Conservation (phyloP, 208 protist genomes). For the Naegleria lovaniensis region DNA sequence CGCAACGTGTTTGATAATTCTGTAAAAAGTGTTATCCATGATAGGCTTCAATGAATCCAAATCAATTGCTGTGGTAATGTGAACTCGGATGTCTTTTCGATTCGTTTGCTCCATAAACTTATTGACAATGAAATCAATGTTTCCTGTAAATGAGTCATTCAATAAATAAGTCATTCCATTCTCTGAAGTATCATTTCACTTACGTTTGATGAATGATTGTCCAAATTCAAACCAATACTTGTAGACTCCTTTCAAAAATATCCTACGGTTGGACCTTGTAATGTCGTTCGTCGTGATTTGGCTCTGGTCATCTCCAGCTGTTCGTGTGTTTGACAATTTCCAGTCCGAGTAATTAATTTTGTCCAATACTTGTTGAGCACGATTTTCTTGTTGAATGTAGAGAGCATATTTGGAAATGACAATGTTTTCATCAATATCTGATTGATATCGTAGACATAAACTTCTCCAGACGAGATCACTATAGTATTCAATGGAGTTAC, state of each 20-base stretch:
- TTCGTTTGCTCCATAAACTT: not conserved
- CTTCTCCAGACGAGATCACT: conserved; percentile 1
- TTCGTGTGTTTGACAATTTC: not conserved
- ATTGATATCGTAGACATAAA: not conserved
- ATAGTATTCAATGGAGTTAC: not conserved
- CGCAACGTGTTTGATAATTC: not conserved
- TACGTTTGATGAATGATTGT: not conserved
- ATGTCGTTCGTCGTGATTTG: not conserved
- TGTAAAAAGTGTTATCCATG: not conserved
- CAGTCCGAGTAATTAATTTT: not conserved
- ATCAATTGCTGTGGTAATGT: not conserved
- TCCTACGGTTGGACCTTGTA: not conserved
- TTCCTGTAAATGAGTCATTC: too few species aligned
- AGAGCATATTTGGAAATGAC: not conserved
- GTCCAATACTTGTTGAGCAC: not conserved
- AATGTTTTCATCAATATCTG: not conserved
- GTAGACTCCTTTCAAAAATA: not conserved
- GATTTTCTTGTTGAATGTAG: not conserved
- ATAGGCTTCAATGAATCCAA: not conserved
- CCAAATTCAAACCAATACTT: conserved; percentile 16
- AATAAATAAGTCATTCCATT: too few species aligned
- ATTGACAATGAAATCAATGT: not conserved
- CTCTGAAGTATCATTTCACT: not conserved
- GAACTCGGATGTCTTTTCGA: not conserved
- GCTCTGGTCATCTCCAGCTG: not conserved